phyloP scores from a whole-genome alignment of 179 eudicot species.

The Spergularia azorica region DNA sequence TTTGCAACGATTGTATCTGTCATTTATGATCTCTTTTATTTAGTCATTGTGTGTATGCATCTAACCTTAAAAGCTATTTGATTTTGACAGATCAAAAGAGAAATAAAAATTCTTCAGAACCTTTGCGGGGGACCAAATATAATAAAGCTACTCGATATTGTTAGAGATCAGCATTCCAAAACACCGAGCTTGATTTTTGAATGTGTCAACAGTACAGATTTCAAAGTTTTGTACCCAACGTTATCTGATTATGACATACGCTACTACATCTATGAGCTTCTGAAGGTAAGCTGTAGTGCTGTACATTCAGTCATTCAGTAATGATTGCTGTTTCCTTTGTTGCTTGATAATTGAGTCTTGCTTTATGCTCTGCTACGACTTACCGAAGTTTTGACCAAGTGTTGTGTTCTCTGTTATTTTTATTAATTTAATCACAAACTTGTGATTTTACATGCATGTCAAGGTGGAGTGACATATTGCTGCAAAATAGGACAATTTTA shows the following conservation, averaged over 20 bases:
- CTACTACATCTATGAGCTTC: slow-evolving; percentile 88
- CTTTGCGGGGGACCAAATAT: slow-evolving; percentile 82
- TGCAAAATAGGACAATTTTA: too few relatives aligned
- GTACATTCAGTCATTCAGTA: neutral
- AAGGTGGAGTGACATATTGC: too few relatives aligned
- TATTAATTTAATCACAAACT: neutral
- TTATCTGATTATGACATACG: slow-evolving; percentile 86
- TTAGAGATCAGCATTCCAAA: slow-evolving; percentile 90
- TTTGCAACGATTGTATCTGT: too few relatives aligned
- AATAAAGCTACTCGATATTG: slow-evolving; percentile 76
- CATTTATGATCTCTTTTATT: too few relatives aligned
- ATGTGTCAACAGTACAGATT: slow-evolving; percentile 83
- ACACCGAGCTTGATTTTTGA: slow-evolving; percentile 88
- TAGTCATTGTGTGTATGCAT: neutral
- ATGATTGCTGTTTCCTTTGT: neutral
- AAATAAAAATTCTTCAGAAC: slow-evolving; percentile 84
- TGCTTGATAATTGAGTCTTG: slow-evolving; percentile 10
- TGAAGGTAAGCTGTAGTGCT: slow-evolving; percentile 50
- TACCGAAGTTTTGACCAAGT: neutral
- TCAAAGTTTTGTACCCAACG: slow-evolving; percentile 78
- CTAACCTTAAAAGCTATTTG: slow-evolving; percentile 10
- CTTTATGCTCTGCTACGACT: neutral
- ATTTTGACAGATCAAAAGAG: slow-evolving; percentile 74
- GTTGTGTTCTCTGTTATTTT: neutral
- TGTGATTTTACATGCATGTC: neutral